phyloP scores from a whole-genome alignment of 257 asterid genomes.

The Nicotiana tomentosiformis region DNA sequence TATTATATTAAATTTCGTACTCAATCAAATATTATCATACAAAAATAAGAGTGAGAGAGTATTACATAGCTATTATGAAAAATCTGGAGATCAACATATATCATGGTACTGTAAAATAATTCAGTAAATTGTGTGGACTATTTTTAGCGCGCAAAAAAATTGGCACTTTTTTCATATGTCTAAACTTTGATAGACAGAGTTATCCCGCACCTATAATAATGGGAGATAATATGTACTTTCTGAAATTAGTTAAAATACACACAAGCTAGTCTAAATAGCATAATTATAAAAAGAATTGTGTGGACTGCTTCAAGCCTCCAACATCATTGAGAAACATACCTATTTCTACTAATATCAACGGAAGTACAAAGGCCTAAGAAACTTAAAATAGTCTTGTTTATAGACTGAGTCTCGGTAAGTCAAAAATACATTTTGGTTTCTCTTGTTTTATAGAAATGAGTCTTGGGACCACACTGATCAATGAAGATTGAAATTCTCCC shows the following conservation, averaged over 20 bases:
- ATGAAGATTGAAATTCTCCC: slow-evolving; percentile 17
- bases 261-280: too few relatives aligned
- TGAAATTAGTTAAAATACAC: too few relatives aligned
- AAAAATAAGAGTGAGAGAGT: background rate
- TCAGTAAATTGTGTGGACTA: slow-evolving; percentile 19
- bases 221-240: too few relatives aligned
- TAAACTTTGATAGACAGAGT: too few relatives aligned
- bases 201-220: too few relatives aligned
- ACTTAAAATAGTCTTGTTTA: background rate
- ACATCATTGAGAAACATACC: slow-evolving; percentile 16
- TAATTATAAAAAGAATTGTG: background rate
- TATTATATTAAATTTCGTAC: background rate
- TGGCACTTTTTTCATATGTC: too few relatives aligned
- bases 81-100: background rate
- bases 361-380: slow-evolving; percentile 16
- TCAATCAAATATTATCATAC: background rate
- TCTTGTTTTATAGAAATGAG: slow-evolving; percentile 37
- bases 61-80: background rate
- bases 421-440: slow-evolving; percentile 52
- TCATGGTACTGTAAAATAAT: background rate
- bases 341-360: slow-evolving; percentile 17
- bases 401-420: slow-evolving; percentile 37
- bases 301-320: slow-evolving; percentile 32
- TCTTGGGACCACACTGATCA: slow-evolving; percentile 43
- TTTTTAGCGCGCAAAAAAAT: background rate